A percentile compares a stretch with the other conserved stretches of the same genome.
Evolutionary conservation across 208 protist genomes (phyloP).

Genomic region (Trypanosoma lewisi): DNA sequence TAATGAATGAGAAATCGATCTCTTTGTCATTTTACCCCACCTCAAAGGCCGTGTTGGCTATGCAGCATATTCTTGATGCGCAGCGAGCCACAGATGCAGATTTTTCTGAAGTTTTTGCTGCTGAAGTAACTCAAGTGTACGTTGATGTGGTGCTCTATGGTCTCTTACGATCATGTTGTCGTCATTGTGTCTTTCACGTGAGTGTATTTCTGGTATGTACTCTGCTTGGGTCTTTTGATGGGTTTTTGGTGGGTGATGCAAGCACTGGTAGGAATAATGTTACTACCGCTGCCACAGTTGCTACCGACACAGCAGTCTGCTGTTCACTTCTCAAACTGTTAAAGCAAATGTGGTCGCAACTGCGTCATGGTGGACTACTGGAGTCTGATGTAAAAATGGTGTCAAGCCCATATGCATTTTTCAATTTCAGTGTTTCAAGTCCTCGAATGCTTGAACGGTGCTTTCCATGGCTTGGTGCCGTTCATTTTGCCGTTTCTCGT

Average conservation of each 20-base stretch:
- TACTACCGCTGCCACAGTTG: background rate
- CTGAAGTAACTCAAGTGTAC: slow-evolving; percentile 20
- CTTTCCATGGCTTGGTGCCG: slow-evolving; percentile 11
- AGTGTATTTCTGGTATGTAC: slow-evolving; percentile 24
- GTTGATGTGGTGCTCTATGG: background rate
- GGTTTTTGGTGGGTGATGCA: slow-evolving; percentile 2
- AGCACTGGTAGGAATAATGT: background rate
- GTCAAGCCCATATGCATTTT: slow-evolving; percentile 15
- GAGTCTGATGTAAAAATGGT: background rate
- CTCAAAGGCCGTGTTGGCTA: slow-evolving; percentile 8
- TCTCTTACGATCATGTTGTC: slow-evolving; percentile 15
- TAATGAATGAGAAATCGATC: background rate
- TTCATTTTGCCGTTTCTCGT: background rate
- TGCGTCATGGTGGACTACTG: slow-evolving; percentile 11
- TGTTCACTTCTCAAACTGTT: background rate
- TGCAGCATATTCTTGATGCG: slow-evolving; percentile 18
- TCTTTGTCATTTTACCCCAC: slow-evolving; percentile 22
- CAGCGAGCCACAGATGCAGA: slow-evolving; percentile 29
- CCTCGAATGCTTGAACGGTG: slow-evolving; percentile 18
- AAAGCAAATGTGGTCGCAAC: slow-evolving; percentile 1
- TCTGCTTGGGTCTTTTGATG: slow-evolving; percentile 5
- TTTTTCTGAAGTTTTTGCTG: slow-evolving; percentile 28
- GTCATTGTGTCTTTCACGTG: slow-evolving; percentile 18
- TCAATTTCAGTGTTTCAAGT: slow-evolving; percentile 17
- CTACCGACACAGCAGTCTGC: background rate